phyloP scores from a whole-genome alignment of 768 basidiomycete genomes.

The Trametes punicea region DNA sequence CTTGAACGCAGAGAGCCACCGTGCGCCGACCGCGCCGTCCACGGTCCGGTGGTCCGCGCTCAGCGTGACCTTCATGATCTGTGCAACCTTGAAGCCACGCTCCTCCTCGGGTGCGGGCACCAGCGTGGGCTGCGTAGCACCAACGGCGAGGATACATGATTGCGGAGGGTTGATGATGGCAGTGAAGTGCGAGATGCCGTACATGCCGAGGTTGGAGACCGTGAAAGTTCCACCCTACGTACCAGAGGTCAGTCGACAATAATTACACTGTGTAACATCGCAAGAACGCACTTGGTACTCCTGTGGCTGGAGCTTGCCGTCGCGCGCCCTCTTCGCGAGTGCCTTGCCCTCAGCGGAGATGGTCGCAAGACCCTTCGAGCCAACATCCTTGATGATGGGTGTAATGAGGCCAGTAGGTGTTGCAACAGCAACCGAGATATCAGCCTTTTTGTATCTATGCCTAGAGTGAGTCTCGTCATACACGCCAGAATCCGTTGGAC shows the following conservation, averaged over 20 bases:
- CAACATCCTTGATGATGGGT: slow-evolving; percentile 93
- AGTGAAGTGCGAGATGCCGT: slow-evolving; percentile 90
- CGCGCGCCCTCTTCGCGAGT: slow-evolving; percentile 92
- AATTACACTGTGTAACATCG: background rate
- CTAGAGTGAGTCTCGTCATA: slow-evolving; percentile 1
- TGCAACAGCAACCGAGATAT: slow-evolving; percentile 95
- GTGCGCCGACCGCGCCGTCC: slow-evolving; percentile 92
- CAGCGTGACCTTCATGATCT: slow-evolving; percentile 94
- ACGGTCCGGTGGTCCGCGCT: slow-evolving; percentile 95
- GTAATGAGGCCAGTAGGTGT: slow-evolving; percentile 96
- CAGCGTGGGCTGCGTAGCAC: slow-evolving; percentile 80
- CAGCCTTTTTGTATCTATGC: slow-evolving; percentile 87
- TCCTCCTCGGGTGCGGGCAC: slow-evolving; percentile 86
- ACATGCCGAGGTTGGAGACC: slow-evolving; percentile 99
- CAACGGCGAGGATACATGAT: slow-evolving; percentile 95
- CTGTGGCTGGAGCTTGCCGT: slow-evolving; percentile 90
- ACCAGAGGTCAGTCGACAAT: background rate
- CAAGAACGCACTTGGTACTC: slow-evolving; percentile 81
- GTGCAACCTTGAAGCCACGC: slow-evolving; percentile 90
- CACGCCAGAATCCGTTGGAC: slow-evolving; percentile 29
- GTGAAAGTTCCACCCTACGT: slow-evolving; percentile 93
- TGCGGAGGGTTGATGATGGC: slow-evolving; percentile 99
- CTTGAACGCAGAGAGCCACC: slow-evolving; percentile 92
- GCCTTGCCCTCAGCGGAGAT: slow-evolving; percentile 92
- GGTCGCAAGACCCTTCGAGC: slow-evolving; percentile 85